Conservation (phyloP, 345 rosid genomes). For the rapeseed (Brassica napus) region DNA sequence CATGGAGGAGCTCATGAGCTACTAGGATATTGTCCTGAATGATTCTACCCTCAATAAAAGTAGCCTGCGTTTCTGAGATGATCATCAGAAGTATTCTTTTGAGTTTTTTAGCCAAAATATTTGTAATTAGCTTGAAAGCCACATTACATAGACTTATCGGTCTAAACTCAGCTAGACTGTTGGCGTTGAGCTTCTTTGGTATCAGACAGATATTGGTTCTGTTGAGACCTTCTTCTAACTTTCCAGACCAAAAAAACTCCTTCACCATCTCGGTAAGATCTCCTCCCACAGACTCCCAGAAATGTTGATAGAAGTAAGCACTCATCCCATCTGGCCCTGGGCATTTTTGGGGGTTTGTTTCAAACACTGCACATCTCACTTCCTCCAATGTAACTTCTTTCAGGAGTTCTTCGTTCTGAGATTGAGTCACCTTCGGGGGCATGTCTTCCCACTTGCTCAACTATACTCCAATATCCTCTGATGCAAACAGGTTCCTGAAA, state of each 20-base stretch:
- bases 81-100: background rate
- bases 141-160: background rate
- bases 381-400: background rate
- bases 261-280: background rate
- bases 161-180: background rate
- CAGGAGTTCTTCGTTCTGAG: background rate
- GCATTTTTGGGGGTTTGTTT: background rate
- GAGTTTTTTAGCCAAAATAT: background rate
- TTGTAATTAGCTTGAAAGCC: background rate
- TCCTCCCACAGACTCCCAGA: background rate
- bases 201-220: background rate
- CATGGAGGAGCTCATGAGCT: background rate
- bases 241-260: background rate
- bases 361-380: background rate
- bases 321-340: background rate
- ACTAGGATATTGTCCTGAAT: background rate
- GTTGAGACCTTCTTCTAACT: background rate
- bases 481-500: background rate
- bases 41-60: background rate
- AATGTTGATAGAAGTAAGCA: background rate
- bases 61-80: background rate
- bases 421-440: no score
- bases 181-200: background rate
- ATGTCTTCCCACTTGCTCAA: no score
- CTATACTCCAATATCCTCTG: background rate